Base-by-base conservation (phyloP, 805 yeast genomes). In the Nakazawaea populi region DNA sequence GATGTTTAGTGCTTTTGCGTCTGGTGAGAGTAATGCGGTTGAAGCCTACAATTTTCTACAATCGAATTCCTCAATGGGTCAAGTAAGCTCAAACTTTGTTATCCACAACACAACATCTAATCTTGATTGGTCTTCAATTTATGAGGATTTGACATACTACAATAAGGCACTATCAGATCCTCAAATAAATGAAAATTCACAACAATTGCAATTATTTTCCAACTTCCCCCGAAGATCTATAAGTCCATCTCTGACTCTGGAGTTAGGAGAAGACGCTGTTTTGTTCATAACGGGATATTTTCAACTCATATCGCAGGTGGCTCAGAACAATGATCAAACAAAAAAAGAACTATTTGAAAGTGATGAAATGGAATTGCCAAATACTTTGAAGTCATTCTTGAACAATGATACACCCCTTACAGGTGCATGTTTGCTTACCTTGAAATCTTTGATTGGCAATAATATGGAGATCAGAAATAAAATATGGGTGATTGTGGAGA, bases 231-330 rank as follows among this genome's bases (percentile, higher is more conserved):
- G 29, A 27, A 31, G 37, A 37, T 12, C 27, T n/a, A 24, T 14
- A 14, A 14, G 10, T 14, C 42, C 43, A 7, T 42, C 46, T 27
- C 50, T 58, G 4, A 76, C 74, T 35, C 74, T 76, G 9, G 89
- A 85, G 47, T 70, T 90, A 34, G 86, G 87, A 36, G 96, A 89
- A 56, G 97, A 90, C 62, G 85, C 91, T 0, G 68, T 88, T 6
- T 75, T 89, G 6, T 82, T 87, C 48, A 71, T 90, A 6, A 77
- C 91, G 0, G 87, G 96, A 0, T 82, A 87, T 57, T 70, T 89
- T 52, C 82, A 87, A 29, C 68, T 94, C 46, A 69, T 90, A 2
- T 72, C 77, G 7, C 75, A 77, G 48, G 79, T 82, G 31, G 73
- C 83, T 1, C 60, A 61, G 4, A 68, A 76, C 56, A 71, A 74